phyloP scores from a whole-genome alignment of 768 basidiomycete species.

The Agaricus bisporus region DNA sequence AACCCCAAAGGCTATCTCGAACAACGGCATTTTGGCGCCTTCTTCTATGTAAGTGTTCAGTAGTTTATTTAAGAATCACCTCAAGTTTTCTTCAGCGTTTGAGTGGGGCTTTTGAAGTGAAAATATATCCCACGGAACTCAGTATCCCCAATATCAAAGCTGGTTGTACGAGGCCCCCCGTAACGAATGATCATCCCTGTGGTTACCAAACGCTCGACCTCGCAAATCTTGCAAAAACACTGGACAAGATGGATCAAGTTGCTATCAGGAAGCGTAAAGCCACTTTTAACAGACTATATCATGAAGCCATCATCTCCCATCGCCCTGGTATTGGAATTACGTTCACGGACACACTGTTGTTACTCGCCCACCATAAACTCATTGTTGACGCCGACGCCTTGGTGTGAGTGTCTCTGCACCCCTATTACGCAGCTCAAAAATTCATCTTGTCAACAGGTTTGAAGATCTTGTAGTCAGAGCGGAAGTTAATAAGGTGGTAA shows the following conservation, averaged over 20 bases:
- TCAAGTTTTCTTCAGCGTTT: slow-evolving; percentile 48
- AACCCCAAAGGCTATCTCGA: slow-evolving; percentile 72
- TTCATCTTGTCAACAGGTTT: slow-evolving; percentile 39
- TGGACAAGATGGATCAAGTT: slow-evolving; percentile 61
- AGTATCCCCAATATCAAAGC: slow-evolving; percentile 55
- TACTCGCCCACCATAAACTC: slow-evolving; percentile 88
- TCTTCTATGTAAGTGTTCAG: slow-evolving; percentile 67
- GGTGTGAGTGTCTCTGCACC: slow-evolving; percentile 47
- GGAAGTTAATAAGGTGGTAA: slow-evolving; percentile 73
- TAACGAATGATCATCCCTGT: slow-evolving; percentile 20
- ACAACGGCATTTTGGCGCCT: slow-evolving; percentile 61
- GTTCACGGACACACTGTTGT: slow-evolving; percentile 82
- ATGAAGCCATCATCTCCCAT: slow-evolving; percentile 77
- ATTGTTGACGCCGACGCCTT: slow-evolving; percentile 87
- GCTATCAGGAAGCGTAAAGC: slow-evolving; percentile 61
- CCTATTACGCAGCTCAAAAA: too few relatives aligned
- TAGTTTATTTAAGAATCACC: not conserved
- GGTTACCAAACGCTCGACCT: slow-evolving; percentile 47
- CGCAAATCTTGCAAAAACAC: slow-evolving; percentile 46
- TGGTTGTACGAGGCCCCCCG: slow-evolving; percentile 33
- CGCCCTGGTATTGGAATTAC: slow-evolving; percentile 76
- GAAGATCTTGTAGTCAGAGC: slow-evolving; percentile 76
- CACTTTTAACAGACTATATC: slow-evolving; percentile 71
- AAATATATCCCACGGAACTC: slow-evolving; percentile 72
- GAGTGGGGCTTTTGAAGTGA: slow-evolving; percentile 82